Evolutionary conservation across 148 eudicot species (phyloP), one percentile per base, ranked within the genome.

Genomic region (Camellia japonica): DNA sequence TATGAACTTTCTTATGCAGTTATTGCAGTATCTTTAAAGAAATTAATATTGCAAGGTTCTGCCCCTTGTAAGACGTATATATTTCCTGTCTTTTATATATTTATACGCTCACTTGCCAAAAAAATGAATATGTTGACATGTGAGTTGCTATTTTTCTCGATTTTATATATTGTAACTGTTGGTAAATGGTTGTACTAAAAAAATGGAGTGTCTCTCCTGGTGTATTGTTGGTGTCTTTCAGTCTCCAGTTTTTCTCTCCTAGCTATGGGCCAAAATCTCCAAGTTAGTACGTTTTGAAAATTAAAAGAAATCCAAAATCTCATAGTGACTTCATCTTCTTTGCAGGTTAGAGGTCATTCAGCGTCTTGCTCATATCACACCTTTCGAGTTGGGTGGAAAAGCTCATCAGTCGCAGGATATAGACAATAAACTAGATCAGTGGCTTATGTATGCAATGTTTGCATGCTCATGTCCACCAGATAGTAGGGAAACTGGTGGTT

Each of bases 361-460:
- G 19, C 97, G 99, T 64, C 98, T 96, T 89, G 89, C 88, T 85
- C 93, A 90, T 84, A 90, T 96, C 73, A 96, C 99, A 51, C 97
- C 99, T 76, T 58, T 84, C 63, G 99, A 96, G 85, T 89, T 96
- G 84, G 99, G 99, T 43, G 99, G 98, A 74, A 96, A 93, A 86
- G 95, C 95, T 85, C 84, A 88, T 81, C 99, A 89, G 82, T 85
- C 97, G 65, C 98, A 92, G 82, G 99, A 96, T 80, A 82, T 90
- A 20, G 99, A 96, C 80, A 94, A 82, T 85, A 96, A 94, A 86
- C 88, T 94, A 87, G 99, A 96, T 83, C 99, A 93, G 78, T 96
- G 99, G 99, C 94, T 94, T 80, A 94, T 96, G 95, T 96, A 96
- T 89, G 97, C 98, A 44, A 91, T 94, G 89, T 94, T 96, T 88